Evolutionary conservation across 2,329 filamentous ascomycete species (phyloP).

Genomic region (Nemania serpens): DNA sequence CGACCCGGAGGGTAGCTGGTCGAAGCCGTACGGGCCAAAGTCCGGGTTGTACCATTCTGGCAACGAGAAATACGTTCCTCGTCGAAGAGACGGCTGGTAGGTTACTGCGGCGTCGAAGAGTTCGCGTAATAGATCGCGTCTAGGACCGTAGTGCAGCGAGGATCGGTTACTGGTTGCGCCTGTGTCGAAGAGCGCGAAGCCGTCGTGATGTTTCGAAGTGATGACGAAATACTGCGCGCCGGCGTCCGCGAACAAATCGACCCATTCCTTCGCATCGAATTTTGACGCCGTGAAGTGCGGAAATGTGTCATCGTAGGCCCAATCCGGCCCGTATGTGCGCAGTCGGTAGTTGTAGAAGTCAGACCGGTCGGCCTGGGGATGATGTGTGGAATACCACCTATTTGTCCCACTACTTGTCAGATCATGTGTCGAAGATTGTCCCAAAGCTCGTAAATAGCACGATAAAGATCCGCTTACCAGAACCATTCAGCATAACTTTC

Average conservation of each 20-base stretch:
- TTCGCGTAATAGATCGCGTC: slow-evolving; percentile 48
- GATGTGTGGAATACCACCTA: slow-evolving; percentile 44
- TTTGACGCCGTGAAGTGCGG: slow-evolving; percentile 55
- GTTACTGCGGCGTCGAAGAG: slow-evolving; percentile 49
- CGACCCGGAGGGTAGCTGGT: slow-evolving; percentile 36
- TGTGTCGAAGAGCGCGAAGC: slow-evolving; percentile 51
- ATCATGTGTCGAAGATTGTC: background rate
- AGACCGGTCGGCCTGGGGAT: slow-evolving; percentile 48
- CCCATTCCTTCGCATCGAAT: slow-evolving; percentile 54
- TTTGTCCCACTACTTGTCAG: background rate
- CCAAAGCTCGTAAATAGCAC: background rate
- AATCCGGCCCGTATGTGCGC: slow-evolving; percentile 54
- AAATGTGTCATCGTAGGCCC: slow-evolving; percentile 62
- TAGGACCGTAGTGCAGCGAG: slow-evolving; percentile 48
- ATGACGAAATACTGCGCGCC: slow-evolving; percentile 52
- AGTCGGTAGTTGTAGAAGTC: slow-evolving; percentile 55
- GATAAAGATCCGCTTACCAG: slow-evolving; percentile 49
- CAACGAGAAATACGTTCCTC: slow-evolving; percentile 55
- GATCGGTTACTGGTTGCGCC: slow-evolving; percentile 46
- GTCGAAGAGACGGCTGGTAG: slow-evolving; percentile 48
- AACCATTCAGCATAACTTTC: slow-evolving; percentile 53
- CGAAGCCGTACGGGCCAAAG: slow-evolving; percentile 50
- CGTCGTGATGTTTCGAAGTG: slow-evolving; percentile 54
- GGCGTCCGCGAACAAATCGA: slow-evolving; percentile 45
- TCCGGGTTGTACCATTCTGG: slow-evolving; percentile 56